A percentile compares a stretch with the other conserved stretches of the same genome.
Conservation (phyloP, 805 yeast genomes). For the Blastobotrys americana region DNA sequence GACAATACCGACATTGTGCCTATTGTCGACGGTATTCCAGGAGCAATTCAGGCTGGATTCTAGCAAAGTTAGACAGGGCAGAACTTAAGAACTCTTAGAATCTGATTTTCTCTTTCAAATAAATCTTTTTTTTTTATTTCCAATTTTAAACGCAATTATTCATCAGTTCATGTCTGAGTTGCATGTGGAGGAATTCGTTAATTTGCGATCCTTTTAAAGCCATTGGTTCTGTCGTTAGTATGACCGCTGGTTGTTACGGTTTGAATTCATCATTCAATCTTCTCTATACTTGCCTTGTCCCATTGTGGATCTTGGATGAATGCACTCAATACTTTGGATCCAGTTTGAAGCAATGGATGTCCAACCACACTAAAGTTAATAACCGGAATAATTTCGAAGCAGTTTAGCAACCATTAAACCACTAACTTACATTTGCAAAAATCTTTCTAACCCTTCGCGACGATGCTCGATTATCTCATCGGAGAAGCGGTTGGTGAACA, state of each 20-base stretch:
- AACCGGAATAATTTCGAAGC: slow-evolving; percentile 3
- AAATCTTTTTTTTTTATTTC: too few relatives aligned
- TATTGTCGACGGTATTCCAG: slow-evolving; percentile 3
- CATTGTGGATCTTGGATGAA: slow-evolving; percentile 84
- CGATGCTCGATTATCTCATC: slow-evolving; percentile 80
- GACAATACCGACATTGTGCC: not conserved
- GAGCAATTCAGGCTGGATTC: not conserved
- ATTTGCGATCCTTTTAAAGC: too few relatives aligned
- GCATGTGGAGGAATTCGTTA: too few relatives aligned
- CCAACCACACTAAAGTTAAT: slow-evolving; percentile 59
- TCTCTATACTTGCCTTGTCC: slow-evolving; percentile 37
- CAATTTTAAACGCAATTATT: too few relatives aligned
- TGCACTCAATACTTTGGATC: slow-evolving; percentile 65
- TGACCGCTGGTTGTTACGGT: too few relatives aligned
- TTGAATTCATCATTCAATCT: too few relatives aligned
- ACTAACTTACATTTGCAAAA: slow-evolving; percentile 43
- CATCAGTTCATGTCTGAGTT: too few relatives aligned
- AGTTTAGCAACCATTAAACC: not conserved
- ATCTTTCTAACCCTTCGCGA: slow-evolving; percentile 74
- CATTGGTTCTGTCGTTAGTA: too few relatives aligned
- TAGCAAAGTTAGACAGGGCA: too few relatives aligned
- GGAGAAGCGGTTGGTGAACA: slow-evolving; percentile 64
- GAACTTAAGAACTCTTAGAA: too few relatives aligned
- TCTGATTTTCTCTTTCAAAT: too few relatives aligned
- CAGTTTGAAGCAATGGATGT: slow-evolving; percentile 89